These are phyloP conservation scores for Theobroma grandiflorum DNA, from an alignment of 441 rosid genomes.

Conservation along the genomic window DNA sequence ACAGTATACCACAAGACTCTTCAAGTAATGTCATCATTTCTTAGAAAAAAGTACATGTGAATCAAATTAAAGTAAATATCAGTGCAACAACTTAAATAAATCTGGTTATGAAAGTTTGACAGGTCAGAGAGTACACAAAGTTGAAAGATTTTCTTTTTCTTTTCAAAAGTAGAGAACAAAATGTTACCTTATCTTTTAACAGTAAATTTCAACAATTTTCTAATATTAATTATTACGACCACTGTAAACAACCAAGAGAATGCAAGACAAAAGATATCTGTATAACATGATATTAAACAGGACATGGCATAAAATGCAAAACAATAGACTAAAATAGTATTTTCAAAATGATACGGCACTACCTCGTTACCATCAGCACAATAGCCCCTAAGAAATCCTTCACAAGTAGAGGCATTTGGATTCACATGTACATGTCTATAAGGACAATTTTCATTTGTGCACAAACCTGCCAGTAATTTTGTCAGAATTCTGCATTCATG, in stretches of 20 bases:
- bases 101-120: background rate
- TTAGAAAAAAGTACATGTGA: background rate
- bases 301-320: constrained; percentile 11
- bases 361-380: constrained; percentile 97
- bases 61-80: background rate
- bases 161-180: background rate
- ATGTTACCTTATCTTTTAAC: background rate
- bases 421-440: constrained; percentile 97
- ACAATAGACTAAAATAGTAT: background rate
- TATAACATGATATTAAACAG: background rate
- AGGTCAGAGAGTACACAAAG: background rate
- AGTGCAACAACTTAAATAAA: background rate
- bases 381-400: constrained; percentile 91
- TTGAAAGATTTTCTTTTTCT: background rate
- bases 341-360: constrained; percentile 29
- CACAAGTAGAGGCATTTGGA: constrained; percentile 81
- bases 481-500: constrained; percentile 35
- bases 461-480: constrained; percentile 67
- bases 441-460: constrained; percentile 82
- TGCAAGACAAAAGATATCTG: constrained; percentile 16
- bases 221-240: background rate
- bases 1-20: background rate
- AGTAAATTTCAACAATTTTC: background rate
- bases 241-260: background rate
- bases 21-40: constrained; percentile 10